Evolutionary conservation across 768 basidiomycete species (phyloP).

Genomic region (Suillus luteus): DNA sequence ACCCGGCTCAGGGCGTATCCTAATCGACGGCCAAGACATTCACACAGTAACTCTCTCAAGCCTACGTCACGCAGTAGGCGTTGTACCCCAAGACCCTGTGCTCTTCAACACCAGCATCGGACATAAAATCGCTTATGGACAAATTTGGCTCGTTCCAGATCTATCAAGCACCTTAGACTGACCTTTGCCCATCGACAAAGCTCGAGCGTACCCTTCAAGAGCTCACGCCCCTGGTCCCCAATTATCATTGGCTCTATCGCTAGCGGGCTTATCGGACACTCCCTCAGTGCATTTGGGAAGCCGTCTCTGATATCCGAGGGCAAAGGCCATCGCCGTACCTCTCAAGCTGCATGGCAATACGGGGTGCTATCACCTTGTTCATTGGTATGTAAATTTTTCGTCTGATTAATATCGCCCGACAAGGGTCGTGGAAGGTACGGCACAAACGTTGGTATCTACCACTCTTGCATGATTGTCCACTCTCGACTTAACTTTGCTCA

Average conservation of each 20-base stretch:
- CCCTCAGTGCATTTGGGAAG: conserved; percentile 21
- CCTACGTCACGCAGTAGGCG: conserved; percentile 79
- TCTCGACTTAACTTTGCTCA: conserved; percentile 7
- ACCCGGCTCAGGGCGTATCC: conserved; percentile 76
- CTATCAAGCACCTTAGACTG: background rate
- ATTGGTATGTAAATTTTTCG: conserved; percentile 40
- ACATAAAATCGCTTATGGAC: conserved; percentile 74
- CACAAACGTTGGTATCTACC: conserved; percentile 26
- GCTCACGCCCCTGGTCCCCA: background rate
- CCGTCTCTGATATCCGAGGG: conserved; percentile 10
- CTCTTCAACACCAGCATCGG: conserved; percentile 71
- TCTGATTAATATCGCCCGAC: conserved; percentile 10
- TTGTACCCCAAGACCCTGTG: conserved; percentile 67
- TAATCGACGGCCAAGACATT: conserved; percentile 87
- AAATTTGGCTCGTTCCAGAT: conserved; percentile 7
- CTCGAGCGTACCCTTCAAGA: background rate
- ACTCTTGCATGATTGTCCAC: conserved; percentile 10
- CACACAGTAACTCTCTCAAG: conserved; percentile 83
- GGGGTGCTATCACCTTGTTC: conserved; percentile 62
- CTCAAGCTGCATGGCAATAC: conserved; percentile 64
- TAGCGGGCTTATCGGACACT: conserved; percentile 23
- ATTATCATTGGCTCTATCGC: conserved; percentile 11
- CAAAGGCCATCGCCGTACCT: conserved; percentile 67
- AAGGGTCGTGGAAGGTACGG: conserved; percentile 33
- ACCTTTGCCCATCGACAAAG: conserved; percentile 1